phyloP scores from a whole-genome alignment of 768 basidiomycete species.

The Xerocomus brunneocitrinus region DNA sequence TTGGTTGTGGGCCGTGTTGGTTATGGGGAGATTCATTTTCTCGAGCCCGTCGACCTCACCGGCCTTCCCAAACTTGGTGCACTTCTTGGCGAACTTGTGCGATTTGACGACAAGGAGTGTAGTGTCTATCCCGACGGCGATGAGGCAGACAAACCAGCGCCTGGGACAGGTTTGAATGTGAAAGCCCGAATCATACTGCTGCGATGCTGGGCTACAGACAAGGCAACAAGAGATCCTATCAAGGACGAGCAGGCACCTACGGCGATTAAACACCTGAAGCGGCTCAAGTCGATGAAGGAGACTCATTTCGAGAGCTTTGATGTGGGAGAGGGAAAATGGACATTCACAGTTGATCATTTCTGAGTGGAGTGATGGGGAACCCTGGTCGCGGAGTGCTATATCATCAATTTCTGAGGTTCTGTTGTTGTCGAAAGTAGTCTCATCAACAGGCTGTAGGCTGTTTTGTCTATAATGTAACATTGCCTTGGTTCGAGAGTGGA shows the following conservation, averaged over 20 bases:
- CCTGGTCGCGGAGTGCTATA: constrained; percentile 1
- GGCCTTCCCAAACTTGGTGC: constrained; percentile 73
- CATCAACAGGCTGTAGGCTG: not conserved
- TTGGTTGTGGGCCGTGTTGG: constrained; percentile 89
- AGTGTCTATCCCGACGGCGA: constrained; percentile 90
- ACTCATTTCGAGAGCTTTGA: constrained; percentile 84
- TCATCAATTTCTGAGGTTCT: not conserved
- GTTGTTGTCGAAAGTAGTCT: not conserved
- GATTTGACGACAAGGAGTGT: constrained; percentile 89
- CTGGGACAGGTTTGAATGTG: constrained; percentile 87
- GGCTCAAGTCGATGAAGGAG: constrained; percentile 78
- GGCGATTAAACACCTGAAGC: constrained; percentile 69
- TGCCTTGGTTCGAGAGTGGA: not conserved
- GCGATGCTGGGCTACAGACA: constrained; percentile 86
- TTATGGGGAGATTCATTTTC: constrained; percentile 82
- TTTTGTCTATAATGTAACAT: not conserved
- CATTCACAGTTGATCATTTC: constrained; percentile 92
- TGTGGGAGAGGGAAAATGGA: constrained; percentile 81
- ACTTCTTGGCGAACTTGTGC: constrained; percentile 80
- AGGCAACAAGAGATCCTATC: constrained; percentile 85
- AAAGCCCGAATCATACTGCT: constrained; percentile 72
- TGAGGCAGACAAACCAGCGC: constrained; percentile 77
- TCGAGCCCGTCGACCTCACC: constrained; percentile 82
- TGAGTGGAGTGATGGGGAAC: constrained; percentile 30
- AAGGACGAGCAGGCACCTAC: constrained; percentile 72